Evolutionary conservation across 768 basidiomycete species (phyloP).

Genomic region (Pilatotrama ljubarskyi): DNA sequence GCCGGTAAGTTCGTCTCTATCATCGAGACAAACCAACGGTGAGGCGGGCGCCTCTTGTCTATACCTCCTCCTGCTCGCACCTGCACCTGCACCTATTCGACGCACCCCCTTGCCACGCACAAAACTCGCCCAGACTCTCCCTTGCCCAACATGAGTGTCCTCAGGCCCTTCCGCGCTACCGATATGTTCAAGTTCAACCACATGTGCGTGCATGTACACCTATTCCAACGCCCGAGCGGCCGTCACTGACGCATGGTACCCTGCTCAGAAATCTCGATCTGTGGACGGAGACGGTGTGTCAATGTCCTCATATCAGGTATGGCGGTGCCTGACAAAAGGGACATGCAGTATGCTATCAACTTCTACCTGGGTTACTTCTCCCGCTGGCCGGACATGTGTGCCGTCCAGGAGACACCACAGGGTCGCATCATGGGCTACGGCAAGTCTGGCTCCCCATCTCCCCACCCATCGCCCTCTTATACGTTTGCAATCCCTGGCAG

Average conservation of each 20-base stretch:
- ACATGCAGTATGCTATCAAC: conserved; percentile 74
- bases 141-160: conserved; percentile 64
- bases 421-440: conserved; percentile 94
- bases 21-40: too few relatives aligned
- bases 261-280: conserved; percentile 80
- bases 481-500: conserved; percentile 42
- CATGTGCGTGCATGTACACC: conserved; percentile 55
- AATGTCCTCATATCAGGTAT: background rate
- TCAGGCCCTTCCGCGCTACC: conserved; percentile 82
- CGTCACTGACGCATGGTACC: background rate
- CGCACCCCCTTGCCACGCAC: background rate
- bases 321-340: background rate
- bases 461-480: conserved; percentile 6
- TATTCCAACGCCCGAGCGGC: too few relatives aligned
- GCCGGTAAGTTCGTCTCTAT: too few relatives aligned
- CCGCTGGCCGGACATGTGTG: conserved; percentile 91
- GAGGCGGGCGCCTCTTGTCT: too few relatives aligned
- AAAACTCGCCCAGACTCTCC: background rate
- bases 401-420: conserved; percentile 75
- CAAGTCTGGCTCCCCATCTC: conserved; percentile 42
- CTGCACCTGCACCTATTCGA: too few relatives aligned
- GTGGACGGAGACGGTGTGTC: conserved; percentile 92
- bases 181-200: conserved; percentile 95
- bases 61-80: too few relatives aligned
- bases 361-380: conserved; percentile 91